These are phyloP conservation scores for Aspergillus vadensis DNA, from an alignment of 2,329 filamentous ascomycete genomes.

Conservation along the genomic window DNA sequence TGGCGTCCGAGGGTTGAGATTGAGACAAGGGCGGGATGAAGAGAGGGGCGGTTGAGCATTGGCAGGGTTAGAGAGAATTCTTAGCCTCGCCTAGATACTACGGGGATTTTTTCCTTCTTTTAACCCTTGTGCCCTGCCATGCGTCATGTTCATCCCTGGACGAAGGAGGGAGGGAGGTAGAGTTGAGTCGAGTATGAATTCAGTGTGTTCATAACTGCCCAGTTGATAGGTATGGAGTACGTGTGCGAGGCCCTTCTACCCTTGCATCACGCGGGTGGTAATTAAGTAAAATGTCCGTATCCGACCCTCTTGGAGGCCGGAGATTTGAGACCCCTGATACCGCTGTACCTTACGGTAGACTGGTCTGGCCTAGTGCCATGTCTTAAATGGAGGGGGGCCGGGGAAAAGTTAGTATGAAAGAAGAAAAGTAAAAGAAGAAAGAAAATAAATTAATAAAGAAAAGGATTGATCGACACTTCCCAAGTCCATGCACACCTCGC, in stretches of 20 bases:
- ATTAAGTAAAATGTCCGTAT: neutral
- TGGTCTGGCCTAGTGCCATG: constrained; percentile 14
- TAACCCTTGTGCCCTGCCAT: neutral
- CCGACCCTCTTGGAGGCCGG: neutral
- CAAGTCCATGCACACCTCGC: neutral
- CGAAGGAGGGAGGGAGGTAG: neutral
- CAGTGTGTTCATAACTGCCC: neutral
- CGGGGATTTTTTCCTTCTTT: neutral
- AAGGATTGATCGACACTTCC: neutral
- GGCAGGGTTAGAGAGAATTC: neutral
- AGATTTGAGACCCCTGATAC: constrained; percentile 14
- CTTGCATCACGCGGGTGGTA: neutral
- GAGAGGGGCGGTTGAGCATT: neutral
- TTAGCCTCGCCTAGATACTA: no score
- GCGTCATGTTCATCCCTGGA: neutral
- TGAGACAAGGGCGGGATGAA: constrained; percentile 11
- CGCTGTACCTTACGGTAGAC: constrained; percentile 18
- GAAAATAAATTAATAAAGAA: no score
- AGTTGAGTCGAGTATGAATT: neutral
- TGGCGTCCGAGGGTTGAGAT: neutral
- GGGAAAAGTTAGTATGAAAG: no score
- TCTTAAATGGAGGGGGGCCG: constrained; percentile 11
- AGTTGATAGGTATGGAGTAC: neutral
- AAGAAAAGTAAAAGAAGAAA: no score
- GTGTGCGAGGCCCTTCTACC: neutral